phyloP scores from a whole-genome alignment of 805 yeast genomes.

The Pichia sporocuriosa region DNA sequence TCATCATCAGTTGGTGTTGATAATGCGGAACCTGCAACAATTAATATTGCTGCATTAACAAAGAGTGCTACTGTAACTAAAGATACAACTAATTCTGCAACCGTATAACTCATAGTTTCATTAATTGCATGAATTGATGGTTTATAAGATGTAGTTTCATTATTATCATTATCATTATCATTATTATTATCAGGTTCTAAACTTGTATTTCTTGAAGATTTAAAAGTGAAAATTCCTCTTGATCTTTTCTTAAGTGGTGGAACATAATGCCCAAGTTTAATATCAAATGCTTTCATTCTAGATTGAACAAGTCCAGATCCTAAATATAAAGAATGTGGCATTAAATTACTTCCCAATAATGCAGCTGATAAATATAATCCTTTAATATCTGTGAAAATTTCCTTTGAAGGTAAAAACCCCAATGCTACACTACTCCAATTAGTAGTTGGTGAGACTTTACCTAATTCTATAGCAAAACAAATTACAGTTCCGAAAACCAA shows the following conservation, averaged over 20 bases:
- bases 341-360: constrained; percentile 86
- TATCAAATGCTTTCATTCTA: constrained; percentile 71
- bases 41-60: constrained; percentile 83
- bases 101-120: constrained; percentile 72
- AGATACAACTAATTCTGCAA: constrained; percentile 76
- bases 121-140: constrained; percentile 79
- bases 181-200: constrained; percentile 23
- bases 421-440: constrained; percentile 51
- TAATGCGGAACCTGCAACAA: constrained; percentile 87
- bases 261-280: constrained; percentile 52
- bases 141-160: constrained; percentile 33
- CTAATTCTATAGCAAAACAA: constrained; percentile 76
- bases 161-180: constrained; percentile 32
- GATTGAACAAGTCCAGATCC: constrained; percentile 90
- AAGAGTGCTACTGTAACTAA: constrained; percentile 84
- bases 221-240: constrained; percentile 11
- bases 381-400: constrained; percentile 42
- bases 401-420: constrained; percentile 58
- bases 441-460: constrained; percentile 54
- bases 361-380: constrained; percentile 81
- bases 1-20: constrained; percentile 33
- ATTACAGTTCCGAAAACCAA: constrained; percentile 77
- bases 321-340: constrained; percentile 87
- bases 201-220: too few species aligned
- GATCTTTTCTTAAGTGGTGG: constrained; percentile 27